Evolutionary conservation across 2,329 filamentous ascomycete genomes (phyloP).

Genomic region (Mariannaea sp.): DNA sequence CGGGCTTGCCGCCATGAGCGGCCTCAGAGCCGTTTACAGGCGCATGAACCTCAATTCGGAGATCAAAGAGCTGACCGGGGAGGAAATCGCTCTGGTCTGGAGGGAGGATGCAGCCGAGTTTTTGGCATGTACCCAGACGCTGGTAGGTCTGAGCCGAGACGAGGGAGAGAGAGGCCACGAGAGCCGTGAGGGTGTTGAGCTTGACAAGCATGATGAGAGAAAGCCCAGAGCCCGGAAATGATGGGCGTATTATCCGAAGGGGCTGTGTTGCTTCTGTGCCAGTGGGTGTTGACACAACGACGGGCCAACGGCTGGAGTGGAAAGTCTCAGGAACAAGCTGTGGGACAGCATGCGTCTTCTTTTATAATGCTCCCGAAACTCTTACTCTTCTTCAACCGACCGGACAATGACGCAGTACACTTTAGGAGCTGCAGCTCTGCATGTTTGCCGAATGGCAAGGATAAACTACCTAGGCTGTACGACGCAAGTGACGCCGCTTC

Average conservation of each 20-base stretch:
- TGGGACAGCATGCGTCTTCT: slow-evolving; percentile 24
- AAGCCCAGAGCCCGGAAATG: slow-evolving; percentile 13
- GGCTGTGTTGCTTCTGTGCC: slow-evolving; percentile 2
- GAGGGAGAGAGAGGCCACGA: slow-evolving; percentile 44
- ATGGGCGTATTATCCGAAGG: not conserved
- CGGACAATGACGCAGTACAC: no score
- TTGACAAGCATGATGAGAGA: slow-evolving; percentile 43
- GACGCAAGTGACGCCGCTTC: no score
- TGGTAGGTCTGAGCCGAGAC: slow-evolving; percentile 63
- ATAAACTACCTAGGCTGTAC: no score
- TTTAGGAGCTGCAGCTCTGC: slow-evolving; percentile 7
- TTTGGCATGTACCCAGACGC: slow-evolving; percentile 62
- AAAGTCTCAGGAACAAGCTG: slow-evolving; percentile 13
- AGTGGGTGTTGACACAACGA: slow-evolving; percentile 12
- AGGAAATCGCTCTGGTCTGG: slow-evolving; percentile 78
- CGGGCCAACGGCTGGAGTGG: slow-evolving; percentile 24
- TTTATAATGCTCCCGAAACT: slow-evolving; percentile 27
- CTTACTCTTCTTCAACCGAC: no score
- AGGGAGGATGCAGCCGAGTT: slow-evolving; percentile 63
- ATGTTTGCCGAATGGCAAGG: no score
- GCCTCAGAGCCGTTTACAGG: slow-evolving; percentile 81
- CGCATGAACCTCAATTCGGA: slow-evolving; percentile 81
- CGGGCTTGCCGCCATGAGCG: slow-evolving; percentile 69
- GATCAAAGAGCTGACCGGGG: slow-evolving; percentile 81
- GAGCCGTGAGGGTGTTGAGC: slow-evolving; percentile 42